A percentile compares a stretch with the other conserved stretches of the same genome.
These are phyloP conservation scores for Backusella luteola DNA, from an alignment of 192 early-diverging fungal genomes.

Conservation along the genomic window DNA sequence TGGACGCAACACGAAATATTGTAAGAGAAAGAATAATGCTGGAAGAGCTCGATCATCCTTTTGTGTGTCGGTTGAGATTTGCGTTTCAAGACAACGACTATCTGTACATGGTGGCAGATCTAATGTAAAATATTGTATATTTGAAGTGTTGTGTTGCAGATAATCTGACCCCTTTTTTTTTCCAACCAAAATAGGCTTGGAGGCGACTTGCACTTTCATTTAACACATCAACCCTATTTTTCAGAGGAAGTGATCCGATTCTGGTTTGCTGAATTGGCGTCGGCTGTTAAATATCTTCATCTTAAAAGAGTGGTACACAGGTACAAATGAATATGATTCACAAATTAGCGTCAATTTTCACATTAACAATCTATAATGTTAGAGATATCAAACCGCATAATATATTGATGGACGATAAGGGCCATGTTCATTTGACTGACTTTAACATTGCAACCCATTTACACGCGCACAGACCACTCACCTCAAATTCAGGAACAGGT, in stretches of 20 bases:
- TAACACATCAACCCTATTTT: conserved; percentile 64
- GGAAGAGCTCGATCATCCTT: conserved; percentile 72
- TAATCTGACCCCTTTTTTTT: too few relatives aligned
- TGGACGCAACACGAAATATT: conserved; percentile 80
- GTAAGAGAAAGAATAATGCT: conserved; percentile 74
- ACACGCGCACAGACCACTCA: conserved; percentile 56
- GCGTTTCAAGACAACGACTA: conserved; percentile 90
- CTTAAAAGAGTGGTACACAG: conserved; percentile 81
- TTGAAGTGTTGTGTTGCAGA: too few relatives aligned
- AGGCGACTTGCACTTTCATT: conserved; percentile 82
- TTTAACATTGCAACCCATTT: conserved; percentile 94
- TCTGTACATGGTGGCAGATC: conserved; percentile 86
- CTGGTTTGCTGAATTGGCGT: conserved; percentile 86
- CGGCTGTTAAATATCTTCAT: conserved; percentile 83
- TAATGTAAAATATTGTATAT: conserved; percentile 58
- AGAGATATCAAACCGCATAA: conserved; percentile 97
- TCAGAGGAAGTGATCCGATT: conserved; percentile 80
- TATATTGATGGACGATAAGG: conserved; percentile 69
- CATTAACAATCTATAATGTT: not conserved
- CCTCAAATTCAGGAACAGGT: conserved; percentile 84
- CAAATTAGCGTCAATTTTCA: not conserved
- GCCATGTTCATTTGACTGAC: conserved; percentile 92
- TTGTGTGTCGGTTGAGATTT: conserved; percentile 76
- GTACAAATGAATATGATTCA: conserved; percentile 19
- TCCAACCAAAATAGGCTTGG: conserved; percentile 54